Evolutionary conservation across 345 rosid species (phyloP).

Genomic region (Adansonia digitata): DNA sequence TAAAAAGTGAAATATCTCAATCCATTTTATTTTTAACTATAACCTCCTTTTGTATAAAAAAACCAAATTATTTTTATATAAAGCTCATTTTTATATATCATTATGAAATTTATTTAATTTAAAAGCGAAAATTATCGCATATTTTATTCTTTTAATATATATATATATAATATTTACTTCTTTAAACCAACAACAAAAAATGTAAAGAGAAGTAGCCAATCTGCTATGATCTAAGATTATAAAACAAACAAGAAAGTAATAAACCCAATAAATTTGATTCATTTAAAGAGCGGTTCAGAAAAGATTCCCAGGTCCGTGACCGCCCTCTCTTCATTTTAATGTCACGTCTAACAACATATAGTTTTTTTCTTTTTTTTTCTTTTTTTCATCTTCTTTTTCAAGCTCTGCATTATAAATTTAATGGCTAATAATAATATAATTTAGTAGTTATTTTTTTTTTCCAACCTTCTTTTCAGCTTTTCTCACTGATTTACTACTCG

Average conservation of each 20-base stretch:
- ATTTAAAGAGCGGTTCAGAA: conserved; percentile 9
- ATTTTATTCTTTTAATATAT: no score
- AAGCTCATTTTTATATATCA: no score
- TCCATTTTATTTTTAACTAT: no score
- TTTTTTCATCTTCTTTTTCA: background rate
- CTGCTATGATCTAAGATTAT: background rate
- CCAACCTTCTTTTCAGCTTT: background rate
- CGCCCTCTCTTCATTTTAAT: background rate
- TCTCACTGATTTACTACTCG: background rate
- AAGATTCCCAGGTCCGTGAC: conserved; percentile 31
- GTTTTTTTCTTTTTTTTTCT: background rate
- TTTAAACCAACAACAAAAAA: background rate
- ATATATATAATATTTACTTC: no score
- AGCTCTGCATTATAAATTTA: background rate
- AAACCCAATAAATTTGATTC: background rate
- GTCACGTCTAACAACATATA: background rate
- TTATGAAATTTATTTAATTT: no score
- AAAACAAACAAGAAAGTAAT: background rate
- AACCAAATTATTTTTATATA: no score
- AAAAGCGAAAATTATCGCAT: no score
- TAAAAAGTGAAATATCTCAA: no score
- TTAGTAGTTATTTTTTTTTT: background rate
- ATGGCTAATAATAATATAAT: conserved; percentile 19
- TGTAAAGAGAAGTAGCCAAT: background rate
- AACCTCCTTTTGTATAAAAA: no score